A percentile compares a stretch with the other conserved stretches of the same genome.
Conservation (phyloP, 2,329 filamentous ascomycete genomes). For the Botrytis hyacinthi region DNA sequence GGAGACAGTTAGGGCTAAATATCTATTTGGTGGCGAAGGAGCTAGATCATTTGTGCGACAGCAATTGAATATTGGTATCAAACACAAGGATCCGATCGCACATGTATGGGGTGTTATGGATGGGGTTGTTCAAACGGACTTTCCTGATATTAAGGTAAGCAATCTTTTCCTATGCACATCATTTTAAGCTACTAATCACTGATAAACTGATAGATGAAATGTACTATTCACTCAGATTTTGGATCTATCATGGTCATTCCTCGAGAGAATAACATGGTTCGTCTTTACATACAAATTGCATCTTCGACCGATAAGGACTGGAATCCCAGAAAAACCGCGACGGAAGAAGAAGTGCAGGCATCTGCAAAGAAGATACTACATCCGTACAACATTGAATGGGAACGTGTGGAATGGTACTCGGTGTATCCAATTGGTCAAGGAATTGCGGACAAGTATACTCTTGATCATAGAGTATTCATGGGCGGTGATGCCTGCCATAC, state of each 20-base stretch:
- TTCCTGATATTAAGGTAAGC: constrained; percentile 75
- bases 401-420: constrained; percentile 70
- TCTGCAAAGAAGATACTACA: constrained; percentile 64
- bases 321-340: constrained; percentile 61
- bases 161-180: constrained; percentile 37
- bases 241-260: constrained; percentile 81
- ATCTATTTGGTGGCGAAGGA: constrained; percentile 70
- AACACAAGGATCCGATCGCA: constrained; percentile 66
- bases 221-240: constrained; percentile 70
- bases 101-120: constrained; percentile 78
- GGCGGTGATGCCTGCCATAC: constrained; percentile 79
- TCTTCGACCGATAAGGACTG: constrained; percentile 61
- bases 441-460: constrained; percentile 64
- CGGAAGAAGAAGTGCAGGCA: constrained; percentile 60
- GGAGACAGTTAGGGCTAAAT: constrained; percentile 68
- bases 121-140: constrained; percentile 68
- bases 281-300: constrained; percentile 67
- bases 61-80: constrained; percentile 67
- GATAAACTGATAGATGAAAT: constrained; percentile 56
- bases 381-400: constrained; percentile 67
- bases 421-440: constrained; percentile 76
- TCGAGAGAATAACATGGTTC: constrained; percentile 65
- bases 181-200: constrained; percentile 46
- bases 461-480: constrained; percentile 69
- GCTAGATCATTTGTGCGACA: constrained; percentile 65